Percentiles rank a stretch among this genome's conserved stretches.
Evolutionary conservation across 768 basidiomycete species (phyloP).

Genomic region (Boletus sensibilis): DNA sequence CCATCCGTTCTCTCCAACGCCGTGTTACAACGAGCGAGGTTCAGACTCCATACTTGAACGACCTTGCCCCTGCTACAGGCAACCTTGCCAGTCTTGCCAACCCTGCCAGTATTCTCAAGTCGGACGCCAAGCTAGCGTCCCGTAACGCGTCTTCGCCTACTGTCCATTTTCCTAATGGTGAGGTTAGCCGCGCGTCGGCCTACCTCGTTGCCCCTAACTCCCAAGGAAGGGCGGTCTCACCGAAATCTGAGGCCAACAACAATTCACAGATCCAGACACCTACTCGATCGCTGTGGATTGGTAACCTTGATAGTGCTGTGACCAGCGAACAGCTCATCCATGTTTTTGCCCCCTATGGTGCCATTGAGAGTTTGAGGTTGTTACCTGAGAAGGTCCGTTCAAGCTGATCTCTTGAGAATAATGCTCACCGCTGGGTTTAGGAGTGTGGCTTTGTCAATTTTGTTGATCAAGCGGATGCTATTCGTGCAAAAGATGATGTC

Average conservation of each 20-base stretch:
- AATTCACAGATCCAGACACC: constrained; percentile 85
- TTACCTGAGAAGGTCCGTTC: constrained; percentile 88
- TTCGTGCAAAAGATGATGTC: constrained; percentile 97
- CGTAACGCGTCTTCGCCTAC: constrained; percentile 46
- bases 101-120: constrained; percentile 54
- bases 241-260: constrained; percentile 66
- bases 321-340: constrained; percentile 93
- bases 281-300: constrained; percentile 96
- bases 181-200: constrained; percentile 56
- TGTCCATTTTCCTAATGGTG: constrained; percentile 71
- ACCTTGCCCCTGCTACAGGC: constrained; percentile 44
- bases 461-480: constrained; percentile 92
- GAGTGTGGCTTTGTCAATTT: constrained; percentile 99
- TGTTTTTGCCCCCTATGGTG: constrained; percentile 95
- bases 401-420: background rate
- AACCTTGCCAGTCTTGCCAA: constrained; percentile 21
- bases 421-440: constrained; percentile 43
- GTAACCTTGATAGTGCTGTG: constrained; percentile 92
- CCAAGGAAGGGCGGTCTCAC: constrained; percentile 77
- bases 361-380: constrained; percentile 92
- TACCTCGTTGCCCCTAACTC: constrained; percentile 69
- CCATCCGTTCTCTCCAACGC: constrained; percentile 66
- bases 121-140: constrained; percentile 48
- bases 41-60: constrained; percentile 55
- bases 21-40: constrained; percentile 59